Evolutionary conservation across 2,329 filamentous ascomycete species (phyloP), one percentile per base, ranked within the genome.

Genomic region (Geoglossum cookeanum): DNA sequence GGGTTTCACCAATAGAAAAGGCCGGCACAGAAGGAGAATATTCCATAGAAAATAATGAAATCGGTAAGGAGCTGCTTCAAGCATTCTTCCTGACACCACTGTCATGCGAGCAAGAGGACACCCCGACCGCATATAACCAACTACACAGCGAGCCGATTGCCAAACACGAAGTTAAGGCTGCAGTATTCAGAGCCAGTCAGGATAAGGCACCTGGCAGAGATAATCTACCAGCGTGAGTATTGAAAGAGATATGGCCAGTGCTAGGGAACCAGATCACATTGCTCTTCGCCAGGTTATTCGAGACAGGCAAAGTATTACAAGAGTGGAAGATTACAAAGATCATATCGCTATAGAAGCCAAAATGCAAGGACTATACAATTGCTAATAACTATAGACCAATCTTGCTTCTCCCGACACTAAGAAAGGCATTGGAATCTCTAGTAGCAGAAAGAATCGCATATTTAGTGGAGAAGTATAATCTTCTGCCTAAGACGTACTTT

Each of bases 361-460:
- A 27, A 3, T 2, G 22, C 1, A 47, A 47, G 3, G 3, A 17
- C 44, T 47, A 47, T 15, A 47, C 3, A 11, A 3, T n/a, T 17
- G 44, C 3, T 7, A 47, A 47, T 2, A 17, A n/a, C 44, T 47
- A 47, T 3, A 47, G 44, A 27, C 44, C 44, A n/a, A 47, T 47
- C 7, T n/a, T 15, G 6, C 44, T 47, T 2, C 44, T 27, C 44
- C 15, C 2, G 15, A 59, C 49, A 39, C 59, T 60, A 37, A 59
- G 58, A 54, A 63, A 61, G 52, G 60, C 55, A 37, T 29, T 64
- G 27, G 62, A 64, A 45, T 47, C 58, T 6, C 52, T 64, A 11
- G 42, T 64, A 2, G 60, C 60, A 2, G 55, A 47, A 6, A 27
- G 63, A 11, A 47, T 47, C 7, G 44, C 44, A n/a, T 47, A 47